phyloP scores from a whole-genome alignment of 345 rosid genomes.

The Turnera subulata region DNA sequence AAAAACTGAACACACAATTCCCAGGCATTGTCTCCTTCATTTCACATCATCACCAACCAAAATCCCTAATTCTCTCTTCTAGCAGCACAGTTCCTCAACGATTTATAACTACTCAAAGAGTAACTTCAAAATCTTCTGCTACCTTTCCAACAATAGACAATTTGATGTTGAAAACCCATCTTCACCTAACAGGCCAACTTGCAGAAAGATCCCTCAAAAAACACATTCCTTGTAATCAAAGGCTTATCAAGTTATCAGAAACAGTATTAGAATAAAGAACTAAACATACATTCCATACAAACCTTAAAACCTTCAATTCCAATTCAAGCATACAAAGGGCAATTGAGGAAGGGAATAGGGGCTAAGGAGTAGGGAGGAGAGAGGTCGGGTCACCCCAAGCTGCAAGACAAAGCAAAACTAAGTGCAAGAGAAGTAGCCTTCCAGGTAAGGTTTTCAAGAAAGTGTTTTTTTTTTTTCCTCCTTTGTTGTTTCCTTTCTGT shows the following conservation, averaged over 20 bases:
- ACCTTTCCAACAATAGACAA: no score
- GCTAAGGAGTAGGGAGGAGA: no score
- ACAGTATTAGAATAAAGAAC: not conserved
- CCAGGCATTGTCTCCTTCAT: no score
- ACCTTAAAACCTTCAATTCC: slow-evolving; percentile 34
- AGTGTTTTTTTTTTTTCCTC: not conserved
- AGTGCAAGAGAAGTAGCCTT: slow-evolving; percentile 9
- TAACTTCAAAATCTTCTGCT: no score
- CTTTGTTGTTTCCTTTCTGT: not conserved
- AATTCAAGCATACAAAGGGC: slow-evolving; percentile 43
- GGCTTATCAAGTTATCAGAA: slow-evolving; percentile 12
- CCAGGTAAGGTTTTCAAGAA: slow-evolving; percentile 10
- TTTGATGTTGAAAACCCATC: slow-evolving; percentile 12
- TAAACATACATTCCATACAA: slow-evolving; percentile 11
- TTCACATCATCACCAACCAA: no score
- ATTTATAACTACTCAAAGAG: no score
- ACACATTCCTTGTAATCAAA: slow-evolving; percentile 27
- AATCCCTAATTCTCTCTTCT: no score
- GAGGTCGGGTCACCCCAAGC: slow-evolving; percentile 15
- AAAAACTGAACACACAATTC: no score
- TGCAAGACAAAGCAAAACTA: slow-evolving; percentile 51
- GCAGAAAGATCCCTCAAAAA: not conserved
- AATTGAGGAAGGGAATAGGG: not conserved
- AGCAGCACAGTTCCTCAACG: no score
- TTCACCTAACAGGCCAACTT: slow-evolving; percentile 18